Evolutionary conservation across 2,329 filamentous ascomycete species (phyloP).

Genomic region (Fusarium sp.): DNA sequence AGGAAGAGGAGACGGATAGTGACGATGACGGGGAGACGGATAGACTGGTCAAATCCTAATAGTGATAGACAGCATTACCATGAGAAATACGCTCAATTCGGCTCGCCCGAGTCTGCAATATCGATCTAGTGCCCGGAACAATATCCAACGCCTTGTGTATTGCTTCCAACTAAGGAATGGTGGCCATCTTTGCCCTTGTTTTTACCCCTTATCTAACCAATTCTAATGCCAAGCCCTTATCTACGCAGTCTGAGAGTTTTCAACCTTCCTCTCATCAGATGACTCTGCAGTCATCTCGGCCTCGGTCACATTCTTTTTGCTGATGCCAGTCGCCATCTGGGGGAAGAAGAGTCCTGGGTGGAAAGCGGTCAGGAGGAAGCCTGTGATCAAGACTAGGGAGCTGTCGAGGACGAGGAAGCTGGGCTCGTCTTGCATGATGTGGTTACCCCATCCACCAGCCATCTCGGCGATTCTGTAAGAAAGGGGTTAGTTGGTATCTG

Average conservation of each 20-base stretch:
- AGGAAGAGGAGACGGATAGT: constrained; percentile 61
- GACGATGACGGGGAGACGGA: constrained; percentile 60
- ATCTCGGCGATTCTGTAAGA: constrained; percentile 68
- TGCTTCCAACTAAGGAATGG: constrained; percentile 1
- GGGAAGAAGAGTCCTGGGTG: constrained; percentile 68
- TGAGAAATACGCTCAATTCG: constrained; percentile 12
- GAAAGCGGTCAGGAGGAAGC: constrained; percentile 62
- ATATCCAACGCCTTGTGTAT: constrained; percentile 4
- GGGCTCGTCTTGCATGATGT: constrained; percentile 71
- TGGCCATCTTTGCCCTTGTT: not conserved
- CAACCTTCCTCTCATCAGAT: constrained; percentile 42
- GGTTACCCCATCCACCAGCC: constrained; percentile 72
- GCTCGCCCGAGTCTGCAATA: constrained; percentile 24
- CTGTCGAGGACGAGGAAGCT: constrained; percentile 70
- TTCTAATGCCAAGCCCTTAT: not conserved
- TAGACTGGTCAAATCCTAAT: constrained; percentile 56
- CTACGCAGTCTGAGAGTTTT: constrained; percentile 28
- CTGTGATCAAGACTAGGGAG: constrained; percentile 63
- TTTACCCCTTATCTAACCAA: not conserved
- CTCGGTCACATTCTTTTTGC: constrained; percentile 38
- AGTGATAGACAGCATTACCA: constrained; percentile 32
- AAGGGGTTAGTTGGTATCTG: constrained; percentile 24
- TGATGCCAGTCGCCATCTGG: constrained; percentile 57
- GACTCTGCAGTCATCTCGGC: constrained; percentile 44
- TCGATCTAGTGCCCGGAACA: constrained; percentile 9